Percentiles rank a stretch among this genome's conserved stretches.
Evolutionary conservation across 768 basidiomycete genomes (phyloP).

Genomic region (Lentinula aciculospora): DNA sequence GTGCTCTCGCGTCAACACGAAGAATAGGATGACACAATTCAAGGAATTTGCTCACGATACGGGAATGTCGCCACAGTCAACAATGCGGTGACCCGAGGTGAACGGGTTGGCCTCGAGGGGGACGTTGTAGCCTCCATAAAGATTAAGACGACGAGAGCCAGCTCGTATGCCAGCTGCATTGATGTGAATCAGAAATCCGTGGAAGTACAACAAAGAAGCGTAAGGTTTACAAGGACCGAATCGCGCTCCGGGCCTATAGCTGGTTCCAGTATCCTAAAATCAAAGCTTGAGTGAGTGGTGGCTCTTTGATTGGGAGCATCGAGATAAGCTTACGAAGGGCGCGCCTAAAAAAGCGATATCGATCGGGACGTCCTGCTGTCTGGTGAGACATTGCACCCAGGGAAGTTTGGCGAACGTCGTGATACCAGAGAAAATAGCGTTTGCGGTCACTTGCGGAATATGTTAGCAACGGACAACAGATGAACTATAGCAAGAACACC

Average conservation of each 20-base stretch:
- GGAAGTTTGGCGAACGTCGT: slow-evolving; percentile 86
- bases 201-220: neutral
- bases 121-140: slow-evolving; percentile 78
- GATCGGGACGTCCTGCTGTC: slow-evolving; percentile 48
- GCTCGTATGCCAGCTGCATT: slow-evolving; percentile 64
- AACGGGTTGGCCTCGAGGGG: slow-evolving; percentile 72
- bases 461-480: neutral
- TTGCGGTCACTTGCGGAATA: slow-evolving; percentile 48
- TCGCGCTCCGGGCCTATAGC: slow-evolving; percentile 78
- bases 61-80: slow-evolving; percentile 76
- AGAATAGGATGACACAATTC: neutral
- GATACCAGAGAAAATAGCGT: slow-evolving; percentile 79
- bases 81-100: slow-evolving; percentile 57
- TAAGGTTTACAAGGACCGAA: slow-evolving; percentile 56
- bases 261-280: slow-evolving; percentile 61
- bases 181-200: neutral
- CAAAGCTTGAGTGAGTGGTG: neutral
- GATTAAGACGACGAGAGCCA: slow-evolving; percentile 68
- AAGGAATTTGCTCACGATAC: slow-evolving; percentile 39
- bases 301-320: neutral
- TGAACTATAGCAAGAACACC: slow-evolving; percentile 27
- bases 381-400: slow-evolving; percentile 73
- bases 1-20: neutral
- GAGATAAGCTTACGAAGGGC: slow-evolving; percentile 50
- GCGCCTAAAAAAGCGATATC: slow-evolving; percentile 84